A percentile compares a stretch with the other conserved stretches of the same genome.
Evolutionary conservation across 139 green algal genomes (phyloP).

Genomic region (Micractinium conductrix): DNA sequence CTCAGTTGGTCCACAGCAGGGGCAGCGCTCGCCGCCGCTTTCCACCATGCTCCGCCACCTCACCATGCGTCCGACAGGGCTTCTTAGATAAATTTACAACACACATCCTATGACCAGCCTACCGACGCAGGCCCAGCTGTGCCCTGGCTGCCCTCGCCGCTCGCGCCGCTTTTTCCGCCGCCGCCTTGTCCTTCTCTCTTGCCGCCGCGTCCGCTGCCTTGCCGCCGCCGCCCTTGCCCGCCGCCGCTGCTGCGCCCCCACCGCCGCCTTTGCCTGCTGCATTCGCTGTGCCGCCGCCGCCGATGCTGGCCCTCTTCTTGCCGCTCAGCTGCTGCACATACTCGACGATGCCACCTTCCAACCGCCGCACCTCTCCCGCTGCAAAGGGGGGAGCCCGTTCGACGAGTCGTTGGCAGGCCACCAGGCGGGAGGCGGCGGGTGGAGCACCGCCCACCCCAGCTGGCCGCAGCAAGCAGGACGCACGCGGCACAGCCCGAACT

Average conservation of each 20-base stretch:
- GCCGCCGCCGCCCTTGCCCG: background rate
- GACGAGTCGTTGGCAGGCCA: too few relatives aligned
- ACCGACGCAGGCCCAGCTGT: background rate
- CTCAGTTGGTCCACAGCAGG: too few relatives aligned
- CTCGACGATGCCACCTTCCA: constrained; percentile 31
- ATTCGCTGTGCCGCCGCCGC: background rate
- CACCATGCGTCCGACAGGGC: too few relatives aligned
- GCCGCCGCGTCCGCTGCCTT: background rate
- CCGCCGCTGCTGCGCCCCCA: background rate
- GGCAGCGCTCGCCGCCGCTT: too few relatives aligned
- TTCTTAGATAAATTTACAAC: too few relatives aligned
- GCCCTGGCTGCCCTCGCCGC: background rate
- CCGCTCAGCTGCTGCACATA: constrained; percentile 36
- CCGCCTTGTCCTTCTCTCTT: background rate
- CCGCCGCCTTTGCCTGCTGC: constrained; percentile 3
- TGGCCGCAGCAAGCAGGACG: too few relatives aligned
- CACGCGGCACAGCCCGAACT: too few relatives aligned
- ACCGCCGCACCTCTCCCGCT: background rate
- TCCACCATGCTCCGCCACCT: too few relatives aligned
- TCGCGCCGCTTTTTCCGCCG: background rate
- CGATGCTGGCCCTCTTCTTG: background rate
- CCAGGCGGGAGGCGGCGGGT: too few relatives aligned
- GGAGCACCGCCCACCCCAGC: too few relatives aligned
- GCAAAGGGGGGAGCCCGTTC: too few relatives aligned
- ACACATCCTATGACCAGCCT: background rate